These are phyloP conservation scores for Mucor saturninus DNA, from an alignment of 371 early-diverging fungal genomes.

Conservation along the genomic window DNA sequence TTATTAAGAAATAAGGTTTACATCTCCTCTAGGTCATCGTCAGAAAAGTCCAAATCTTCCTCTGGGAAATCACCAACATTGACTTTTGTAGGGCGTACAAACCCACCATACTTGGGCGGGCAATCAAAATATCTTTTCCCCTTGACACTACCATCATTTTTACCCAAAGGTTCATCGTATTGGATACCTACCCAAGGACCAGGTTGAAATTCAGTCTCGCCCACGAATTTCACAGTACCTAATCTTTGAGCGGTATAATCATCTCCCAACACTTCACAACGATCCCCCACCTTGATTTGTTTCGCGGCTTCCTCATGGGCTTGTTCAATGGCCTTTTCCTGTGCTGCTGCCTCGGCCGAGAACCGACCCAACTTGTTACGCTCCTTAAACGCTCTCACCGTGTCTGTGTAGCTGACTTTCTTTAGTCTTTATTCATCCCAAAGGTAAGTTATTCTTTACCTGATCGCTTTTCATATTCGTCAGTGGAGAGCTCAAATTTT, in stretches of 20 bases:
- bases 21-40: constrained; percentile 66
- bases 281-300: constrained; percentile 73
- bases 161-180: constrained; percentile 96
- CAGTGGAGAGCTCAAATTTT: constrained; percentile 89
- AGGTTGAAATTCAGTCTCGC: constrained; percentile 75
- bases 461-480: constrained; percentile 79
- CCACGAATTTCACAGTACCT: constrained; percentile 85
- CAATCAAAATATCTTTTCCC: constrained; percentile 81
- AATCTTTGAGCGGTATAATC: constrained; percentile 61
- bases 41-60: constrained; percentile 50
- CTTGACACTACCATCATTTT: constrained; percentile 89
- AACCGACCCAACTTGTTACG: constrained; percentile 91
- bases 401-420: constrained; percentile 51
- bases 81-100: constrained; percentile 88
- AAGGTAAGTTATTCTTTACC: constrained; percentile 38
- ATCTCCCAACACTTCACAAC: constrained; percentile 80
- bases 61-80: constrained; percentile 89
- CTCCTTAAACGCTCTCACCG: constrained; percentile 89
- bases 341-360: constrained; percentile 54
- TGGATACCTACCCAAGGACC: constrained; percentile 95
- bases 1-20: constrained; percentile 14
- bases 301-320: constrained; percentile 54
- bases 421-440: constrained; percentile 25
- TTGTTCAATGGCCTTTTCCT: constrained; percentile 38
- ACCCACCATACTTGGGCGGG: constrained; percentile 78